These are phyloP conservation scores for Cornus kousa DNA, from an alignment of 148 eudicot genomes.

Conservation along the genomic window DNA sequence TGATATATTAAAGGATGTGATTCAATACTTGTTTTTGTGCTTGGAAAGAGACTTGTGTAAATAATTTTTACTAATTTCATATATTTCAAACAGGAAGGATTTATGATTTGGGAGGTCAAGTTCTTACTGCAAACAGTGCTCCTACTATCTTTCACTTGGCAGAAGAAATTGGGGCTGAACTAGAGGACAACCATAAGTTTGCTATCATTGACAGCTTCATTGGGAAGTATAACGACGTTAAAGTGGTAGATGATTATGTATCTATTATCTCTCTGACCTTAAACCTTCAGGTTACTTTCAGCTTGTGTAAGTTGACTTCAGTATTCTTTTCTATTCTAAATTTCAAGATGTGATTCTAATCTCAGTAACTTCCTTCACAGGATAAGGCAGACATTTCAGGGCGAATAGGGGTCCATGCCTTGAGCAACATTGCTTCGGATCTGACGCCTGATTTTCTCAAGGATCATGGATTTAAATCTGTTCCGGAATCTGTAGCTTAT, in stretches of 20 bases:
- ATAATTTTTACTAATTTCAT: background rate
- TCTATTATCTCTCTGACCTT: background rate
- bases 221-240: background rate
- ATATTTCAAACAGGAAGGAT: background rate
- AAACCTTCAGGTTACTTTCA: background rate
- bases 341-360: background rate
- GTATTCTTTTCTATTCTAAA: background rate
- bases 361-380: background rate
- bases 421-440: background rate
- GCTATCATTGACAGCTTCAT: background rate
- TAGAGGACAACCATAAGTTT: background rate
- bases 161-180: background rate
- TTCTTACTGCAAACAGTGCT: background rate
- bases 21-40: too few relatives aligned
- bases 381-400: background rate
- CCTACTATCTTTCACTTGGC: background rate
- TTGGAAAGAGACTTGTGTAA: too few relatives aligned
- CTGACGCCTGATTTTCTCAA: background rate
- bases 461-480: background rate
- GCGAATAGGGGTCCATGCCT: background rate
- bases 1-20: too few relatives aligned
- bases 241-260: background rate
- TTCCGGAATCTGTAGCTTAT: background rate
- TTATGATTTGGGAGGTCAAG: constrained; percentile 2
- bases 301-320: background rate